Evolutionary conservation across 768 basidiomycete species (phyloP), one percentile per base, ranked within the genome.

Genomic region (Xanthoconium stramineum): DNA sequence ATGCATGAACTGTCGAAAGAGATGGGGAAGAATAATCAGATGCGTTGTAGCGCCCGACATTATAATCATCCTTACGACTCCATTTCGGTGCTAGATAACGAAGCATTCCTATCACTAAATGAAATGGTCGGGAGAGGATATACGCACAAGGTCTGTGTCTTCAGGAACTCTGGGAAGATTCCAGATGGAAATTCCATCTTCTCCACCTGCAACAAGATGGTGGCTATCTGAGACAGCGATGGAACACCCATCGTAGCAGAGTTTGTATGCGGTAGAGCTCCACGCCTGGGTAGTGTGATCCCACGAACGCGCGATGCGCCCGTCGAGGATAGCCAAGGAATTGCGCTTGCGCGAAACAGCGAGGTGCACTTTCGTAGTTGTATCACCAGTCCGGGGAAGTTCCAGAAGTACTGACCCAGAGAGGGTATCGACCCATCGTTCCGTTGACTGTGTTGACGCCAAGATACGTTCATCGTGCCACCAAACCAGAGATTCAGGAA

Each of bases 401-500:
- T 63, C 57, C 28, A 62, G 12, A 13, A 62, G 47, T 7, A n/a
- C 32, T 6, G 47, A 46, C 17, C 61, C 61, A 5, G 57, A 59
- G 40, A 49, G 10, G 5, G 50, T 32, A 4, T 62, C 50, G 1
- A 62, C 47, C 61, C 61, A 62, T 14, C 36, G 57, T 24, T 63
- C 61, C 2, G 52, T 36, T 13, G 44, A 55, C 44, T 14, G 6
- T 6, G 57, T 36, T 19, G 61, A 55, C 10, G 51, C 54, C 9
- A 60, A 60, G 19, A 63, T 63, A 33, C 53, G 57, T 13, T 63
- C 54, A 28, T 60, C 61, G 32, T 8, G 37, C 57, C 53, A 63
- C 61, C 61, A 63, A 33, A 63, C 45, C 28, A 63, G 36, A 2
- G 61, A 59, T 19, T 63, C 61, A 5, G 53, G 61, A 30, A 42